These are phyloP conservation scores for Coix lacrymajobi DNA, from an alignment of 176 grass and related monocot species.

Conservation along the genomic window DNA sequence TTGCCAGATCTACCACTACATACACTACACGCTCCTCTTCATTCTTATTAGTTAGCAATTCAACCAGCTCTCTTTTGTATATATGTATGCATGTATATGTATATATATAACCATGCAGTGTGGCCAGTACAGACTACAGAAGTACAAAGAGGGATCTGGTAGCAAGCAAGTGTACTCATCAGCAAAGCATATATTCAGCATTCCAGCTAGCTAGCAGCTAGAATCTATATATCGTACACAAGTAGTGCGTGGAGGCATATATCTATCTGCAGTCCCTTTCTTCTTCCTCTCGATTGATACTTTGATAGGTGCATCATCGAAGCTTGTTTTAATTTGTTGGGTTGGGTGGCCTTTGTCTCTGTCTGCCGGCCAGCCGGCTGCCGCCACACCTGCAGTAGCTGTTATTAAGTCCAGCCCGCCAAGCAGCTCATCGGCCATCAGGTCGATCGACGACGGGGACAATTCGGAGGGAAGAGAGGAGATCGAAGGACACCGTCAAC, in stretches of 20 bases:
- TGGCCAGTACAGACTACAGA: neutral
- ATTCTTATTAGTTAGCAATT: neutral
- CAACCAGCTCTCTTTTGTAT: neutral
- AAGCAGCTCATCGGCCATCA: neutral
- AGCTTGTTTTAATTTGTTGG: too few species aligned
- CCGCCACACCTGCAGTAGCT: too few species aligned
- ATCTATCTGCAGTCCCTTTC: conserved; percentile 5
- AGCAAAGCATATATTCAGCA: neutral
- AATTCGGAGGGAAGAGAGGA: neutral
- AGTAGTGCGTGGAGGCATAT: neutral
- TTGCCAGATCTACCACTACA: neutral
- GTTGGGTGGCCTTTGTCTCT: neutral
- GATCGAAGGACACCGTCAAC: neutral
- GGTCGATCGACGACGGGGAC: neutral
- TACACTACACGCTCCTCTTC: neutral
- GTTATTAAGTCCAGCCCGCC: neutral
- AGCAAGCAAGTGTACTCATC: neutral
- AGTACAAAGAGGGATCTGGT: conserved; percentile 15
- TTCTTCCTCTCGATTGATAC: neutral
- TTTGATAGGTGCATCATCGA: neutral
- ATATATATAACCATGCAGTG: neutral
- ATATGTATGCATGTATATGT: neutral
- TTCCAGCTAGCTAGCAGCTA: neutral
- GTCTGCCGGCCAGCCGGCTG: neutral
- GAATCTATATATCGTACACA: neutral